Percentiles rank a stretch among this genome's conserved stretches.
Evolutionary conservation across 129 eudicot genomes (phyloP).

Genomic region (Oenanthe sinensis): DNA sequence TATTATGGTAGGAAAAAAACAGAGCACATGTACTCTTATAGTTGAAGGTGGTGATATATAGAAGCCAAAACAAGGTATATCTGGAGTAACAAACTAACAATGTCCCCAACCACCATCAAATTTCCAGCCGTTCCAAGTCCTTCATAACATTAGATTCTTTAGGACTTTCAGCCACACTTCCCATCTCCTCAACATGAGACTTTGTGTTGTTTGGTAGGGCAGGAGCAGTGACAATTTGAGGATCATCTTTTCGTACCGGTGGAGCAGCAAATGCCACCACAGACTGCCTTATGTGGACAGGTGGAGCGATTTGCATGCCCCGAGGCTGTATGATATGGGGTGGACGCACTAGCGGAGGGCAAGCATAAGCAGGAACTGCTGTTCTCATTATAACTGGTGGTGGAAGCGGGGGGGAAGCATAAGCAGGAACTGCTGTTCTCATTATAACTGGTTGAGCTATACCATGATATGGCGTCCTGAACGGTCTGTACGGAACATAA

Average conservation of each 20-base stretch:
- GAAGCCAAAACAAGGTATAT: background rate
- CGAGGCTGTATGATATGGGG: conserved; percentile 37
- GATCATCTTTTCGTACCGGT: conserved; percentile 23
- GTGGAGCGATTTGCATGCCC: conserved; percentile 44
- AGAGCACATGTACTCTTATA: background rate
- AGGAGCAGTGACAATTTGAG: conserved; percentile 1
- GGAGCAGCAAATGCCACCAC: conserved; percentile 46
- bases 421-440: conserved; percentile 66
- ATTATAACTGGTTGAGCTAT: conserved; percentile 76
- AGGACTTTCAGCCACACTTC: background rate
- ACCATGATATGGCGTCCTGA: conserved; percentile 41
- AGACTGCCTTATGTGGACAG: conserved; percentile 60
- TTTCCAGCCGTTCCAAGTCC: conserved; percentile 51
- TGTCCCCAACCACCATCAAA: conserved; percentile 18
- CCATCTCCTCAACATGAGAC: conserved; percentile 3
- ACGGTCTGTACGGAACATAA: conserved; percentile 43
- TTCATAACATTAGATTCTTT: conserved; percentile 34
- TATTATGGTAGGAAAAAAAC: background rate
- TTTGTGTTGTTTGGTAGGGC: background rate
- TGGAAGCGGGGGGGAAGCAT: conserved; percentile 63
- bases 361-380: conserved; percentile 68
- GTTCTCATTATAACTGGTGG: conserved; percentile 65
- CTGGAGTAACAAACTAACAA: background rate
- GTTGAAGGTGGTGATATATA: background rate
- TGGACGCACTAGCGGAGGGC: conserved; percentile 24